phyloP scores from a whole-genome alignment of 2,329 filamentous ascomycete species.

The Stagonosporopsis cucurbitacearum region DNA sequence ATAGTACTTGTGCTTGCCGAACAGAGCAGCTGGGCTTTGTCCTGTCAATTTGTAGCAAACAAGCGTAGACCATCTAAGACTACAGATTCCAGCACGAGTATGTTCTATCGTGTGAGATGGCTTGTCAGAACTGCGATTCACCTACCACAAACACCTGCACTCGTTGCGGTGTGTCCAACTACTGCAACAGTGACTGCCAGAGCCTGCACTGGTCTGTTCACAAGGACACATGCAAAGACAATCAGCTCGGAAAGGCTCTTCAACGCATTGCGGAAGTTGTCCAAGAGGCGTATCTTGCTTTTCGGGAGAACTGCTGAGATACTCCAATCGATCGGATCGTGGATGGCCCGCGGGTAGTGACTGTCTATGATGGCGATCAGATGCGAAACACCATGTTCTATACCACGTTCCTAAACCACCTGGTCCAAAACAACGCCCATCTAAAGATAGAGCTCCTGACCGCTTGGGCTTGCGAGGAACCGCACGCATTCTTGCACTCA shows the following conservation, averaged over 20 bases:
- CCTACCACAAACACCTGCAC: background rate
- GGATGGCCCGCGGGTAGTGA: background rate
- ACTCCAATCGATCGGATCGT: background rate
- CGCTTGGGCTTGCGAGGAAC: background rate
- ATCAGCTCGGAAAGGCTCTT: background rate
- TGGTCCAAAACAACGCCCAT: background rate
- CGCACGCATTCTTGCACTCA: background rate
- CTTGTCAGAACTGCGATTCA: conserved; percentile 43
- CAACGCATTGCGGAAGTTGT: background rate
- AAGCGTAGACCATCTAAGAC: background rate
- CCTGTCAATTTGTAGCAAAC: background rate
- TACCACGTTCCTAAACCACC: background rate
- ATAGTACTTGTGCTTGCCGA: background rate
- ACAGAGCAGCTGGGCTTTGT: background rate
- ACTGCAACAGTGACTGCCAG: background rate
- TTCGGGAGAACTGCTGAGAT: conserved; percentile 13
- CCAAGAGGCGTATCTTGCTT: conserved; percentile 8
- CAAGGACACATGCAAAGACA: background rate
- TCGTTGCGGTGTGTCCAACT: background rate
- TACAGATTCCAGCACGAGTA: background rate
- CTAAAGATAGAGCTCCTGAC: background rate
- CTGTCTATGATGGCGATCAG: conserved; percentile 1
- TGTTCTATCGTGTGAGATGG: conserved; percentile 53
- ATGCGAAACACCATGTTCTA: background rate
- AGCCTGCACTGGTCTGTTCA: background rate